Evolutionary conservation across 208 protist species (phyloP).

Genomic region (Crithidia bombi): DNA sequence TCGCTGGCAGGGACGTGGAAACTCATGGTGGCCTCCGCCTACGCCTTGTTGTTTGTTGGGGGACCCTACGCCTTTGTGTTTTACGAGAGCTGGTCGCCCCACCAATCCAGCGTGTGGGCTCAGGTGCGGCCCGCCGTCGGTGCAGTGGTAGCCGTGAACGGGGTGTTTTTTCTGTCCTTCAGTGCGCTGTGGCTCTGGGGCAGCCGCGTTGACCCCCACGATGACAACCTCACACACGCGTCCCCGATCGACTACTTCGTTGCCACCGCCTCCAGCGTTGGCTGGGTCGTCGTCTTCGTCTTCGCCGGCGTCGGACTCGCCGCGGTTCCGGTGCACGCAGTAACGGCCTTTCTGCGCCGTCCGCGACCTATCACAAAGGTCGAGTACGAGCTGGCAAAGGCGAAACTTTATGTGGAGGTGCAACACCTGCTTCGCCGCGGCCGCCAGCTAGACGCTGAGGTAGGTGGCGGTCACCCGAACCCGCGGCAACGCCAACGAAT

Average conservation of each 20-base stretch:
- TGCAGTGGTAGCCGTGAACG: constrained; percentile 13
- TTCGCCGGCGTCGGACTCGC: constrained; percentile 94
- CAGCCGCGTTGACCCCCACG: constrained; percentile 13
- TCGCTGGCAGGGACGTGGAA: constrained; percentile 35
- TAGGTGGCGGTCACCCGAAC: constrained; percentile 24
- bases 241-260: constrained; percentile 74
- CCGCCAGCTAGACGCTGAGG: constrained; percentile 56
- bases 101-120: constrained; percentile 28
- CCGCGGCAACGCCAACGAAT: constrained; percentile 59
- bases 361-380: constrained; percentile 77
- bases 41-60: constrained; percentile 56
- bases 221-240: constrained; percentile 27
- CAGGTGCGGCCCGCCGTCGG: constrained; percentile 30
- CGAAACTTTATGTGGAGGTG: constrained; percentile 71
- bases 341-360: constrained; percentile 66
- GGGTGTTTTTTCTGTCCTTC: constrained; percentile 21
- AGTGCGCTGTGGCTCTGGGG: constrained; percentile 34
- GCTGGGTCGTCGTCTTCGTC: constrained; percentile 88
- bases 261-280: constrained; percentile 59
- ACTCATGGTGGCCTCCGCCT: constrained; percentile 27
- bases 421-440: constrained; percentile 68
- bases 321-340: constrained; percentile 88
- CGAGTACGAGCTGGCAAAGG: constrained; percentile 72
- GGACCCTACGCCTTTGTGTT: constrained; percentile 88
- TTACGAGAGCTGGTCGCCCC: constrained; percentile 85